phyloP scores from a whole-genome alignment of 768 basidiomycete genomes.

The Daedalea quercina region DNA sequence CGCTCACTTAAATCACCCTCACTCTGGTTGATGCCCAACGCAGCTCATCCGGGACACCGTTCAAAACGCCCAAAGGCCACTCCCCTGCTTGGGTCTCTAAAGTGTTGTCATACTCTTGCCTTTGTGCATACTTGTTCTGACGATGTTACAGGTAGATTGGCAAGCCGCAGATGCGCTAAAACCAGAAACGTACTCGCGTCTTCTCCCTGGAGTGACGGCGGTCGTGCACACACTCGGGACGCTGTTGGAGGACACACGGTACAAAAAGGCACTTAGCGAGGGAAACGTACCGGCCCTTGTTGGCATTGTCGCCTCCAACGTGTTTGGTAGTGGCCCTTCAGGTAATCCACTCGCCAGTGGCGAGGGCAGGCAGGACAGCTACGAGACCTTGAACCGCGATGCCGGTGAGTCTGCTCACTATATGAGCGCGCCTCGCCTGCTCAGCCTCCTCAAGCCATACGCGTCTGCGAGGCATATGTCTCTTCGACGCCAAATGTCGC shows the following conservation, averaged over 20 bases:
- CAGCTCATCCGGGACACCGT: slow-evolving; percentile 85
- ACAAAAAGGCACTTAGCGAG: slow-evolving; percentile 67
- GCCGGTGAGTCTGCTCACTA: slow-evolving; percentile 51
- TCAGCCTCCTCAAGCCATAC: slow-evolving; percentile 41
- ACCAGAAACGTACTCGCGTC: slow-evolving; percentile 62
- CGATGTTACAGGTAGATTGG: slow-evolving; percentile 70
- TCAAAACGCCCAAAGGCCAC: slow-evolving; percentile 85
- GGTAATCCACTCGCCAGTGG: slow-evolving; percentile 54
- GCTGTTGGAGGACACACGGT: slow-evolving; percentile 71
- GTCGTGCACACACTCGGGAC: slow-evolving; percentile 94
- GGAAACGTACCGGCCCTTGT: slow-evolving; percentile 49
- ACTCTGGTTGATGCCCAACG: neutral
- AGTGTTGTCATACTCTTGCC: slow-evolving; percentile 32
- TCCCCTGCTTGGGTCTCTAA: slow-evolving; percentile 78
- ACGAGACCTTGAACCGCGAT: slow-evolving; percentile 84
- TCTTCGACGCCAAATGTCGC: slow-evolving; percentile 30
- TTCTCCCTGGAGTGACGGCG: slow-evolving; percentile 61
- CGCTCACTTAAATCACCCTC: neutral
- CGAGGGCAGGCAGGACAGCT: slow-evolving; percentile 36
- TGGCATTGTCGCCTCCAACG: slow-evolving; percentile 37
- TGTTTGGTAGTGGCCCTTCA: slow-evolving; percentile 23
- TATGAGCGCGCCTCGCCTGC: neutral
- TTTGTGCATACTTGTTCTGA: slow-evolving; percentile 1
- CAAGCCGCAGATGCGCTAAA: slow-evolving; percentile 74
- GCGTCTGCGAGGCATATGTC: slow-evolving; percentile 73